These are phyloP conservation scores for Camptophora hylomeconis DNA, from an alignment of 2,329 filamentous ascomycete genomes.

Conservation along the genomic window DNA sequence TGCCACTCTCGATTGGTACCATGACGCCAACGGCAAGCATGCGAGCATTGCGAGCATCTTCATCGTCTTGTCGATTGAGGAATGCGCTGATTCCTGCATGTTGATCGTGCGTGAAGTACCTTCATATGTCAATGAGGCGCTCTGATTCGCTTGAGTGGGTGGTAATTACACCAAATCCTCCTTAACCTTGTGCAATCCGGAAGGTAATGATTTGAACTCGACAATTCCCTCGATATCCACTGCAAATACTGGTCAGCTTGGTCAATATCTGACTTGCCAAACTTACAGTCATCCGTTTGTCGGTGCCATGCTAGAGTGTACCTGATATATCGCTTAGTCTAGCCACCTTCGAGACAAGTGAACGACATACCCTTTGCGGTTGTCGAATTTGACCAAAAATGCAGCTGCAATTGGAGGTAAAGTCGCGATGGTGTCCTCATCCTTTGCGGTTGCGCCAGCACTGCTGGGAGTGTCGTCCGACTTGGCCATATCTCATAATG, in stretches of 20 bases:
- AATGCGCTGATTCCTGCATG: constrained; percentile 89
- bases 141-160: constrained; percentile 1
- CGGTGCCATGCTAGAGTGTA: constrained; percentile 83
- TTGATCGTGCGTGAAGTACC: constrained; percentile 80
- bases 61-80: constrained; percentile 66
- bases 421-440: no score
- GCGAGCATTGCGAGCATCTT: constrained; percentile 69
- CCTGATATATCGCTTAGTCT: constrained; percentile 25
- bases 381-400: constrained; percentile 84
- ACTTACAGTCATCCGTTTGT: constrained; percentile 48
- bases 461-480: no score
- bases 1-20: constrained; percentile 72
- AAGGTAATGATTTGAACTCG: constrained; percentile 93
- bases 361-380: constrained; percentile 63
- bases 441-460: no score
- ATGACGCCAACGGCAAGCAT: constrained; percentile 88
- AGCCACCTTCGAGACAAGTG: constrained; percentile 4
- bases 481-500: no score
- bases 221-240: constrained; percentile 55
- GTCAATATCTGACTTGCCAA: neutral
- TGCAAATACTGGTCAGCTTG: constrained; percentile 1
- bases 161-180: constrained; percentile 56
- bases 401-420: constrained; percentile 54
- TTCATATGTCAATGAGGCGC: constrained; percentile 20
- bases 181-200: constrained; percentile 75